These are phyloP conservation scores for Coemansia sp. DNA, from an alignment of 371 early-diverging fungal genomes.

Conservation along the genomic window DNA sequence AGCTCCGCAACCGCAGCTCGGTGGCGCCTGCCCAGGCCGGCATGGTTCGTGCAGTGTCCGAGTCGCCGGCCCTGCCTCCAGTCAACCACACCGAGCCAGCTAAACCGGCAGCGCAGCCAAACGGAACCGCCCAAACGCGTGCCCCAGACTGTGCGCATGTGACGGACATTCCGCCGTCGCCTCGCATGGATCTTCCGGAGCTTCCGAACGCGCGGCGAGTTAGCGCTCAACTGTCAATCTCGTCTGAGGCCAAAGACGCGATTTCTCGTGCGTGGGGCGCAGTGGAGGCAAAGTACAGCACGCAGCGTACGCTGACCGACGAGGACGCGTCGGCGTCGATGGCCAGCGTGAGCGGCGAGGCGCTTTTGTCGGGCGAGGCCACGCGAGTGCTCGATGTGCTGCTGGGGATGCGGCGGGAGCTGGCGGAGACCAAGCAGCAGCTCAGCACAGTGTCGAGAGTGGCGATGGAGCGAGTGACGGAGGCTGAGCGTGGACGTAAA, in stretches of 20 bases:
- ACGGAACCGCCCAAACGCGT: too few species aligned
- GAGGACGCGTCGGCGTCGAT: not conserved
- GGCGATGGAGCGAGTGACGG: conserved; percentile 49
- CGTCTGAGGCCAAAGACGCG: conserved; percentile 31
- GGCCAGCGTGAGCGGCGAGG: not conserved
- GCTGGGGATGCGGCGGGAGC: conserved; percentile 45
- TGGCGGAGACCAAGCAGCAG: conserved; percentile 48
- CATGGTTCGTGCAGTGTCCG: not conserved
- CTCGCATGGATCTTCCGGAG: not conserved
- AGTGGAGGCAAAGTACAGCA: conserved; percentile 25
- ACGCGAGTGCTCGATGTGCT: conserved; percentile 33
- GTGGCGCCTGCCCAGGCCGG: conserved; percentile 4
- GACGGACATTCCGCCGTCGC: too few species aligned
- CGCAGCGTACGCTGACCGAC: conserved; percentile 2
- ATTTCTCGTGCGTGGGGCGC: conserved; percentile 20
- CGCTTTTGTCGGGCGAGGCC: not conserved
- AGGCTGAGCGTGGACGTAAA: conserved; percentile 51
- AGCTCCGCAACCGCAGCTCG: conserved; percentile 51
- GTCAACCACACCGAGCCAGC: not conserved
- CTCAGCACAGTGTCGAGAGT: conserved; percentile 40
- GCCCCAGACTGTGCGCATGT: too few species aligned
- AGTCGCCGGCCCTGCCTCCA: not conserved
- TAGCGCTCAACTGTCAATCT: conserved; percentile 23
- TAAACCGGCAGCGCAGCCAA: not conserved
- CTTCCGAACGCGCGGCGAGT: conserved; percentile 5